These are phyloP conservation scores for Aureobasidium sp. DNA, from an alignment of 2,329 filamentous ascomycete species.

Conservation along the genomic window DNA sequence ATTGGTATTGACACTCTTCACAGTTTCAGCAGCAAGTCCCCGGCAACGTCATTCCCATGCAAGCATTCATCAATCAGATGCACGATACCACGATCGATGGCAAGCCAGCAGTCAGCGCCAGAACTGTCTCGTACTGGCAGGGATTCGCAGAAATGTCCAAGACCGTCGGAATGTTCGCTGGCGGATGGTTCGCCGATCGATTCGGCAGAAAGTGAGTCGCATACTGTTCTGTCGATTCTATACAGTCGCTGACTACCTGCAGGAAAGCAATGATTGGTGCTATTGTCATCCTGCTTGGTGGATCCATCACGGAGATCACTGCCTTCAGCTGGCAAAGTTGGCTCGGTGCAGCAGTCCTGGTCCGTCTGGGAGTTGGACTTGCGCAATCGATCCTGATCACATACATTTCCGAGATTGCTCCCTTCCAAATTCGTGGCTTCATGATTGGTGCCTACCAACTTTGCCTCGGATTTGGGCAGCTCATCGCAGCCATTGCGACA, in stretches of 20 bases:
- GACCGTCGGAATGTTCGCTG: constrained; percentile 18
- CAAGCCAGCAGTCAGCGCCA: constrained; percentile 16
- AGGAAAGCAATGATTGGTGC: constrained; percentile 18
- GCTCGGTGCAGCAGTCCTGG: constrained; percentile 19
- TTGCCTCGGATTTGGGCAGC: constrained; percentile 18
- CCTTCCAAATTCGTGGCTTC: constrained; percentile 20
- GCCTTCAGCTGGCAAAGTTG: constrained; percentile 18
- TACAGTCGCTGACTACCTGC: background rate
- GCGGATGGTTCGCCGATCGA: constrained; percentile 1
- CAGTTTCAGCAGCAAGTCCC: constrained; percentile 20
- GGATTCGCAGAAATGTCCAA: constrained; percentile 20
- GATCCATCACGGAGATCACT: constrained; percentile 18
- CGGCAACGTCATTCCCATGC: constrained; percentile 20
- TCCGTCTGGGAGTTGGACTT: constrained; percentile 19
- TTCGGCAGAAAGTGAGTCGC: background rate
- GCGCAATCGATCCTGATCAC: constrained; percentile 19
- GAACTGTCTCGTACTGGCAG: constrained; percentile 18
- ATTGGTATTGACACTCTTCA: background rate
- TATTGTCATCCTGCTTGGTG: constrained; percentile 18
- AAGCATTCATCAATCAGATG: constrained; percentile 19
- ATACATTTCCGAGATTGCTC: constrained; percentile 19
- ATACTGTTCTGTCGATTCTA: no score
- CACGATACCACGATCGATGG: constrained; percentile 17
- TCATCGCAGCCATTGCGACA: constrained; percentile 17
- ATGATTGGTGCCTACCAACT: constrained; percentile 20